A percentile compares a stretch with the other conserved stretches of the same genome.
phyloP scores from a whole-genome alignment of 169 alveolate genomes.

The Cryptosporidium bovis region DNA sequence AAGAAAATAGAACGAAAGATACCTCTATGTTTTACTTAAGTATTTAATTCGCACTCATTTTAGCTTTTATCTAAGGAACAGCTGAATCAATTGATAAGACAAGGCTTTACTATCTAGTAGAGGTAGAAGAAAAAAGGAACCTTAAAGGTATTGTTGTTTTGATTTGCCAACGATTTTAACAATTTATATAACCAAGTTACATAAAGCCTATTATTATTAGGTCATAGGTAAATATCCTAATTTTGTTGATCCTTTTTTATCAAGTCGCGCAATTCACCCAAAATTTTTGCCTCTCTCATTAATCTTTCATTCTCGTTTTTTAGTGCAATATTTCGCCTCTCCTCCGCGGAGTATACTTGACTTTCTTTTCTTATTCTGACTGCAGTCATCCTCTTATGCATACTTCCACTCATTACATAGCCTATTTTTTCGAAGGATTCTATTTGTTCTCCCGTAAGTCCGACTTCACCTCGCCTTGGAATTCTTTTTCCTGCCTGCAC shows the following conservation, averaged over 20 bases:
- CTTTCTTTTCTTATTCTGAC: slow-evolving; percentile 89
- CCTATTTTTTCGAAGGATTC: slow-evolving; percentile 90
- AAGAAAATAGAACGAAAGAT: background rate
- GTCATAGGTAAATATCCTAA: background rate
- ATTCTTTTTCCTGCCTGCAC: slow-evolving; percentile 88
- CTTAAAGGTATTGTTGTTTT: too few relatives aligned
- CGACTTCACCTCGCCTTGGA: slow-evolving; percentile 93
- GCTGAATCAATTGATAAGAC: background rate
- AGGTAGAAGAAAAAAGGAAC: too few relatives aligned
- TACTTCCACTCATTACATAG: slow-evolving; percentile 93
- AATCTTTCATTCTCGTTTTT: slow-evolving; percentile 83
- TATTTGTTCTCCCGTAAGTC: slow-evolving; percentile 91
- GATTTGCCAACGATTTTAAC: too few relatives aligned
- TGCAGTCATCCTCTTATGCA: slow-evolving; percentile 90
- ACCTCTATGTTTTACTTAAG: background rate
- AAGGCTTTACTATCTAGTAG: too few relatives aligned
- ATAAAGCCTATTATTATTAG: background rate
- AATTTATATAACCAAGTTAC: background rate
- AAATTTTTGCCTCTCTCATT: slow-evolving; percentile 83
- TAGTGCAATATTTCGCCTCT: slow-evolving; percentile 85
- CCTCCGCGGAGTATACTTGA: slow-evolving; percentile 85
- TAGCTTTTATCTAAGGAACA: background rate
- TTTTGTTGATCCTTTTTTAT: slow-evolving; percentile 75
- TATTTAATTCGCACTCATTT: background rate
- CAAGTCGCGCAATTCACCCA: slow-evolving; percentile 83